phyloP scores from a whole-genome alignment of 495 filamentous ascomycete species.

The Lophiotrema nucula region DNA sequence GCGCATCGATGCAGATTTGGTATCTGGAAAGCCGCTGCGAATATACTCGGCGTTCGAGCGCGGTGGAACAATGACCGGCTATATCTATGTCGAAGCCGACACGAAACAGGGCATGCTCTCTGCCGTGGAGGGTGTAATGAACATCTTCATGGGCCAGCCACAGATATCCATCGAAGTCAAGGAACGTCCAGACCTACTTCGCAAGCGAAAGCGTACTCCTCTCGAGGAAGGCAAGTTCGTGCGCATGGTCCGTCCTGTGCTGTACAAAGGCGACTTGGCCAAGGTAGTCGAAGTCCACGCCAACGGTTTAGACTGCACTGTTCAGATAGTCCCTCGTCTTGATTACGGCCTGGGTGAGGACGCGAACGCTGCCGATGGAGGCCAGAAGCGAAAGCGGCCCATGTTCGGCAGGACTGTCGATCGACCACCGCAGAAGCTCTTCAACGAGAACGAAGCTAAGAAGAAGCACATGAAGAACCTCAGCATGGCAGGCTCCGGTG shows the following conservation, averaged over 20 bases:
- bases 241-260: conserved; percentile 70
- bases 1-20: conserved; percentile 72
- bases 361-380: conserved; percentile 51
- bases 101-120: conserved; percentile 80
- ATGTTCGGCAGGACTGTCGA: conserved; percentile 41
- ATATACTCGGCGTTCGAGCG: conserved; percentile 91
- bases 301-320: conserved; percentile 83
- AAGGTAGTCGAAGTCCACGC: conserved; percentile 91
- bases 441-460: conserved; percentile 89
- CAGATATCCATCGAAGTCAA: conserved; percentile 90
- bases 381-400: conserved; percentile 66
- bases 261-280: conserved; percentile 86
- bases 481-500: conserved; percentile 7
- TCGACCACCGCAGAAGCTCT: conserved; percentile 85
- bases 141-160: conserved; percentile 69
- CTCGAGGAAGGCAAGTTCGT: conserved; percentile 88
- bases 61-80: conserved; percentile 77
- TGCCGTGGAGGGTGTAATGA: conserved; percentile 76
- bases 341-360: conserved; percentile 92
- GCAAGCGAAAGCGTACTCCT: conserved; percentile 80
- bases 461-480: conserved; percentile 79
- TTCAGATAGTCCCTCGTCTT: conserved; percentile 83
- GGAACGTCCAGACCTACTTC: conserved; percentile 95
- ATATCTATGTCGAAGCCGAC: conserved; percentile 90
- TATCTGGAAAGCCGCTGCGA: conserved; percentile 70